Percentiles rank a stretch among this genome's conserved stretches.
Evolutionary conservation across 176 grass and related monocot genomes (phyloP).

Genomic region (Areca catechu): DNA sequence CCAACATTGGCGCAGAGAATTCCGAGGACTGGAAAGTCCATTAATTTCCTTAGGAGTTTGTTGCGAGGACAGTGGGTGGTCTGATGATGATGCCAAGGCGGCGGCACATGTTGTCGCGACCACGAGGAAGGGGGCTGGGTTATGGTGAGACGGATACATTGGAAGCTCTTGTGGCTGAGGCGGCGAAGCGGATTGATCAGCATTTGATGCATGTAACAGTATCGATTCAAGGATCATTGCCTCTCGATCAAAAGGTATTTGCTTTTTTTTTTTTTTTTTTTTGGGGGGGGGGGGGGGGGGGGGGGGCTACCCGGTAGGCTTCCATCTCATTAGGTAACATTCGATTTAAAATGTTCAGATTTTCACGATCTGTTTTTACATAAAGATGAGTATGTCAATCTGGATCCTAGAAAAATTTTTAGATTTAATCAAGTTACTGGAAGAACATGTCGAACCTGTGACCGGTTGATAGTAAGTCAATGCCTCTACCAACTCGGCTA

Average conservation of each 20-base stretch:
- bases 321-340: too few relatives aligned
- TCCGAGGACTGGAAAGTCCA: conserved; percentile 84
- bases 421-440: too few relatives aligned
- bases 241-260: conserved; percentile 89
- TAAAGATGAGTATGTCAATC: too few relatives aligned
- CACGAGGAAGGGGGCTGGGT: conserved; percentile 64
- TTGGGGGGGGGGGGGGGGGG: too few relatives aligned
- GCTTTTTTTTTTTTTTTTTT: too few relatives aligned
- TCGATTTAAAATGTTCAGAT: too few relatives aligned
- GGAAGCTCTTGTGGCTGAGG: conserved; percentile 77
- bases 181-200: conserved; percentile 67
- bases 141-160: conserved; percentile 87
- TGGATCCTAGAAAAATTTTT: too few relatives aligned
- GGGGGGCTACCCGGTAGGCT: too few relatives aligned
- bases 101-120: conserved; percentile 75
- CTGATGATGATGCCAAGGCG: conserved; percentile 52
- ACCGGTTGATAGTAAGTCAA: too few relatives aligned
- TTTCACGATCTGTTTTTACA: too few relatives aligned
- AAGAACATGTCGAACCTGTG: too few relatives aligned
- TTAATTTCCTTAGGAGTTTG: conserved; percentile 89
- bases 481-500: too few relatives aligned
- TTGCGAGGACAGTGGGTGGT: conserved; percentile 88
- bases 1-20: conserved; percentile 63
- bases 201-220: conserved; percentile 89
- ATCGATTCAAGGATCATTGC: conserved; percentile 85